Evolutionary conservation across 768 basidiomycete species (phyloP), one percentile per base, ranked within the genome.

Genomic region (Tulasnella sp.): DNA sequence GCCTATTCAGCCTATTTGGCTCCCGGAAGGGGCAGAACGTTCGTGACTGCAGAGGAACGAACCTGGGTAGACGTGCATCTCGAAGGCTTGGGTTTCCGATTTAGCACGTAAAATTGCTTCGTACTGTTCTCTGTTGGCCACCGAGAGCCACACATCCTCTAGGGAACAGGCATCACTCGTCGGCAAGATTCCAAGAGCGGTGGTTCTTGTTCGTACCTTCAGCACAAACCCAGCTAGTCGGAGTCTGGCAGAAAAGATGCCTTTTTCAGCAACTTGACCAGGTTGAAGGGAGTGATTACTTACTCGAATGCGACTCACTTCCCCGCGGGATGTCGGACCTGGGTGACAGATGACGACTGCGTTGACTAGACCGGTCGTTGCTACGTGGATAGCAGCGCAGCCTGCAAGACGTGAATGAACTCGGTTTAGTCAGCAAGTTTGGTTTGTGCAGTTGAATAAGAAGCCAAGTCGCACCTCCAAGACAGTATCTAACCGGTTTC

Each of bases 21-120:
- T 15, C 9, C 5, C 39, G 9, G 39, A 3, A 39, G 39, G 39
- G 39, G 39, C 39, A 39, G 39, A 39, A 39, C 39, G 5, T 4
- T 3, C 39, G 9, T n/a, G 9, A 39, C 39, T 39, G 39, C 3
- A 4, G 39, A 39, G 39, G 32, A 29, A 74, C 46, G 42, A 48
- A 84, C 85, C 85, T 76, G 83, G 83, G 80, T 86, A 87, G 75
- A 83, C 82, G 42, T 81, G 79, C 80, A 85, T 85, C 78, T 85
- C 84, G 70, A 84, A 86, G 1, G 82, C 46, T 40, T 44, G 18
- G 7, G 16, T 83, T n/a, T 39, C 39, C 55, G 84, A 81, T 35
- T 83, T 83, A 0, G 82, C 46, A 81, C 83, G 44, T 6, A 86
- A 83, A 39, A 83, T 80, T 9, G 82, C 82, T 78, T 85, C 83